Base-by-base conservation (phyloP, 192 early-diverging fungal species). In the Umbelopsis ramanniana region DNA sequence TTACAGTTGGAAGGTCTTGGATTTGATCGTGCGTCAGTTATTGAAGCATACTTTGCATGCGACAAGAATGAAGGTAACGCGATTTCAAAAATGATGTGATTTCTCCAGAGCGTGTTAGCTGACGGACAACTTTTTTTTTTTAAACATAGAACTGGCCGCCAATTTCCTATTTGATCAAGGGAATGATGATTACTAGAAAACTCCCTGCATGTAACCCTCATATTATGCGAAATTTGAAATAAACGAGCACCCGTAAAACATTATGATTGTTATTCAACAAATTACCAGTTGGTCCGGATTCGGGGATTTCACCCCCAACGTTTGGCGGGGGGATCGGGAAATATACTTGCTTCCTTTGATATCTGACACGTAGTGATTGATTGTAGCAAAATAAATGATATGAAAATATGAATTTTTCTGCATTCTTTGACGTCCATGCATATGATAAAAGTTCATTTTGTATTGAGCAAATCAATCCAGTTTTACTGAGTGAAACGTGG, bases 21-120 rank as follows among this genome's bases (percentile, higher is more conserved):
- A 7, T 98, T 99, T 77, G 89, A 92, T 69, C 85, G 93, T 52
- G 86, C 86, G 47, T 66, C 86, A 6, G 97, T 89, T 45, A 89
- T 97, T 69, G 93, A 98, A 82, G 97, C 97, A 29, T 99, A 89
- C 84, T 88, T 99, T 83, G 94, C 94, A 17, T 99, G 97, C 77
- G 97, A 99, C 70, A 96, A 96, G 81, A 95, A 98, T 81, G 97
- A 99, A 85, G 77, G 77, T 79, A 74, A 43, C 11, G 45, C 15
- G 3, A 5, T 19, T 50, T 17, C 0, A n/a, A 6, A 6, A n/a
- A 17, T 50, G 2, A 2, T 21, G 17, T n/a, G 0, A 9, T 50
- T 50, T 50, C 5, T 50, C 0, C 6, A 50, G 15, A 21, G 7
- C 15, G 15, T 50, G 15, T 50, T 50, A 50, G n/a, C n/a, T 55